Percentiles rank a stretch among this genome's conserved stretches.
These are phyloP conservation scores for Cyclotella atomus DNA, from an alignment of 108 stramenopile genomes.

Conservation along the genomic window DNA sequence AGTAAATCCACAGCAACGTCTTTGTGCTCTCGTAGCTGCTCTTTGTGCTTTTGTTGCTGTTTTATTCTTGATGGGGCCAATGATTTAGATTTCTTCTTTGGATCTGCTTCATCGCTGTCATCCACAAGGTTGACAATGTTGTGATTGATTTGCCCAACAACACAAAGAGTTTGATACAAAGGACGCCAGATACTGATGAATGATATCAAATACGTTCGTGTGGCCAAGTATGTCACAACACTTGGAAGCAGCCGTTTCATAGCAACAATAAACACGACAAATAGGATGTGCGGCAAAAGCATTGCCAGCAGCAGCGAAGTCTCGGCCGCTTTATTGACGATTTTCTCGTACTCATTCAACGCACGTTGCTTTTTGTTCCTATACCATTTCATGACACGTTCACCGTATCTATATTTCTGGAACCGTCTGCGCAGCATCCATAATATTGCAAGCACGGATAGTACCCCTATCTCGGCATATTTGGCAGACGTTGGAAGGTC, in stretches of 20 bases:
- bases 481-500: constrained; percentile 44
- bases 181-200: constrained; percentile 64
- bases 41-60: constrained; percentile 38
- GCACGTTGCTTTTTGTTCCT: constrained; percentile 36
- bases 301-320: constrained; percentile 75
- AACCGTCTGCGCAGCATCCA: constrained; percentile 70
- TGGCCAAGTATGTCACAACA: constrained; percentile 60
- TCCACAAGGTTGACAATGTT: background rate
- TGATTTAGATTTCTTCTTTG: background rate
- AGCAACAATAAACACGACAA: constrained; percentile 33
- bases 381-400: constrained; percentile 57
- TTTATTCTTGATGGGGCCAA: constrained; percentile 30
- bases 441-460: constrained; percentile 31
- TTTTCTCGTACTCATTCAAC: constrained; percentile 37
- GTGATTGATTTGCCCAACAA: constrained; percentile 34
- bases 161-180: constrained; percentile 51
- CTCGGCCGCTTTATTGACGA: constrained; percentile 54
- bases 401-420: constrained; percentile 62
- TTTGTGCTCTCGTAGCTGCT: constrained; percentile 28
- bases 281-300: constrained; percentile 72
- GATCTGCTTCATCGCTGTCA: background rate
- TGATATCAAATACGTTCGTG: constrained; percentile 53
- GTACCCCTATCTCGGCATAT: constrained; percentile 58
- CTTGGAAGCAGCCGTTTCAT: constrained; percentile 55
- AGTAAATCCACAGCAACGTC: constrained; percentile 54